Conservation (phyloP, 1,284 basidiomycete species). For the Apiotrichum veenhuisii region DNA sequence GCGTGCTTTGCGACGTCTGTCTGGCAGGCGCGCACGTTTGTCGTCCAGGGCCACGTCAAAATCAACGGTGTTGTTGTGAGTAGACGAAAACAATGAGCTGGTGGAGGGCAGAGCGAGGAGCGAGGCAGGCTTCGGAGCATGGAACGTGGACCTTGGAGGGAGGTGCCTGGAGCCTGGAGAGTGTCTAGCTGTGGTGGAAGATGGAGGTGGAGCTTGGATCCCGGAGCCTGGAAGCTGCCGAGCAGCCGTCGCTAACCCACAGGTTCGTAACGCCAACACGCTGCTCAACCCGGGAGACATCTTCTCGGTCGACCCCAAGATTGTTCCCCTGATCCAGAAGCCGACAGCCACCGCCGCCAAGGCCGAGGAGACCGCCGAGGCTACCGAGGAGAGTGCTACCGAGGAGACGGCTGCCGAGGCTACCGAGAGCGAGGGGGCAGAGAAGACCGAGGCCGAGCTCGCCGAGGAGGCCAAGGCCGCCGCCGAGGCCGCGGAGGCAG, state of each 20-base stretch:
- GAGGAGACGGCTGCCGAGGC: constrained; percentile 10
- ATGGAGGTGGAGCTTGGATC: too few relatives aligned
- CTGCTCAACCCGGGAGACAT: constrained; percentile 91
- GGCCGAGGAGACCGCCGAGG: constrained; percentile 23
- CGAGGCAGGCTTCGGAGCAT: too few relatives aligned
- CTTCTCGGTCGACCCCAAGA: constrained; percentile 77
- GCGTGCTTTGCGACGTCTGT: constrained; percentile 86
- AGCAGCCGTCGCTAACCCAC: not conserved
- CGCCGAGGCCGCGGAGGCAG: not conserved
- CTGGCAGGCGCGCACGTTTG: constrained; percentile 80
- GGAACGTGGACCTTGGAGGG: too few relatives aligned
- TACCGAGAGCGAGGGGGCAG: constrained; percentile 13
- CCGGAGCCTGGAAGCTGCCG: too few relatives aligned
- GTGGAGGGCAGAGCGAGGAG: not conserved
- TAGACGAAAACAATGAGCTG: constrained; percentile 9
- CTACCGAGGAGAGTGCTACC: constrained; percentile 7
- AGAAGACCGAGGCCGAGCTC: constrained; percentile 4
- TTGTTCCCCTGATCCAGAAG: constrained; percentile 66
- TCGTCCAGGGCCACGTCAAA: constrained; percentile 81
- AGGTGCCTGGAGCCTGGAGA: too few relatives aligned
- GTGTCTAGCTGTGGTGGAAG: too few relatives aligned
- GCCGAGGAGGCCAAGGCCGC: not conserved
- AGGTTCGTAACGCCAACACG: constrained; percentile 84
- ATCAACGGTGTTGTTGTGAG: constrained; percentile 85
- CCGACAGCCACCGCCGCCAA: constrained; percentile 13